These are phyloP conservation scores for Arctium minus DNA, from an alignment of 129 eudicot species.

Conservation along the genomic window DNA sequence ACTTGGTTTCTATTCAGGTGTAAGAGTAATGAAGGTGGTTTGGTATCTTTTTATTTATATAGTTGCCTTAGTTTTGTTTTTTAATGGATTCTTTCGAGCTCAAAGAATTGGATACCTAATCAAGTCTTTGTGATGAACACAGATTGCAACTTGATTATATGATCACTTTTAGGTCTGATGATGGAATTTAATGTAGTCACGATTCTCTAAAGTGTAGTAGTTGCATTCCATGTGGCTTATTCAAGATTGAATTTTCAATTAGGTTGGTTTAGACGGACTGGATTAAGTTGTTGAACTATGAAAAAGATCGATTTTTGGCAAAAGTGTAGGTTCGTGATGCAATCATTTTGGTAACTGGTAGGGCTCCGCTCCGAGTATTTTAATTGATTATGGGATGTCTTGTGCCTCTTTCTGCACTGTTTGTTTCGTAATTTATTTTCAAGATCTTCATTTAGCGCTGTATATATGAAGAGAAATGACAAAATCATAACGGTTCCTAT, in stretches of 20 bases:
- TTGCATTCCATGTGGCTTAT: not conserved
- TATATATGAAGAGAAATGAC: conserved; percentile 12
- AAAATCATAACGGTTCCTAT: not conserved
- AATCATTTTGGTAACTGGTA: not conserved
- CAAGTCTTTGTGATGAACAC: not conserved
- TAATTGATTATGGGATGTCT: not conserved
- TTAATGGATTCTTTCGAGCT: not conserved
- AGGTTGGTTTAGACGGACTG: conserved; percentile 11
- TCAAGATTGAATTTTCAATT: not conserved
- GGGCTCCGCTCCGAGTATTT: too few relatives aligned
- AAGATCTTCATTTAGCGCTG: not conserved
- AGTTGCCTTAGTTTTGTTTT: not conserved
- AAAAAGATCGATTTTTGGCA: not conserved
- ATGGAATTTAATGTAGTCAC: not conserved
- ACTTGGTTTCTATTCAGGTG: not conserved
- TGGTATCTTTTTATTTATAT: not conserved
- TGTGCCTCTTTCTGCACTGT: not conserved
- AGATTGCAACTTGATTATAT: not conserved
- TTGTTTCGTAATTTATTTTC: not conserved
- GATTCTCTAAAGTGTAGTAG: not conserved
- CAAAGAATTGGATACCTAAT: not conserved
- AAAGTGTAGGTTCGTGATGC: not conserved
- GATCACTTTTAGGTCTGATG: not conserved
- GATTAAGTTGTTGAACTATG: not conserved
- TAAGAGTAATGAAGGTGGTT: not conserved